Base-by-base conservation (phyloP, 2,329 filamentous ascomycete species). In the Sarocladiaceae sp. region DNA sequence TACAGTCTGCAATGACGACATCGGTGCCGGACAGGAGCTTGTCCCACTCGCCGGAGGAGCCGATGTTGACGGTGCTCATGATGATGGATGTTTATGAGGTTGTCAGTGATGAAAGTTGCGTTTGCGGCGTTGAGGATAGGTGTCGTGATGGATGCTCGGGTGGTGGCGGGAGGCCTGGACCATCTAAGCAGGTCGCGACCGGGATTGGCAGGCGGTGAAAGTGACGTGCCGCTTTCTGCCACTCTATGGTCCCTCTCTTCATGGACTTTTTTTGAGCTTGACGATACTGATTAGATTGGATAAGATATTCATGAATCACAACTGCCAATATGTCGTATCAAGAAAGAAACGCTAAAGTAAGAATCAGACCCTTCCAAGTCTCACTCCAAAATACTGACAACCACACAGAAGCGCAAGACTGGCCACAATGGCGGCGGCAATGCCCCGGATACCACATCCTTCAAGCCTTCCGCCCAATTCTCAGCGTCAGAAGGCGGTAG, bases 1-100 rank as follows among this genome's bases (percentile, higher is more conserved):
- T 80, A 96, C 91, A 97, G 74, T 97, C 94, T 62, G 90, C 83
- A 55, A 99, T 81, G 52, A 97, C 90, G 56, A 97, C 82, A 62
- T 82, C 83, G 52, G 87, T 90, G 50, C 84, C 83, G 52, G 78
- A 78, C 46, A 96, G 77, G 51, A 92, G 75, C 57, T 80, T 78
- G 63, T 81, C 81, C 76, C 92, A 94, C 69, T 95, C 83, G 59
- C 77, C 73, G 13, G 78, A 70, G 1, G 88, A 92, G 55, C 74
- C 73, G 60, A 93, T 85, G 54, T 72, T 75, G 46, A 82, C 69
- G 40, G 66, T 67, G 53, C 68, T 71, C 77, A 81, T 76, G 47
- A 18, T 70, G 37, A 37, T 28, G 28, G 22, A 7, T 31, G 17
- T 28, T 3, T 36, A 15, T 37, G 47, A 4, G 22, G 47, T 20